A percentile compares a stretch with the other conserved stretches of the same genome.
These are phyloP conservation scores for Crithidia expoeki DNA, from an alignment of 208 protist species.

Conservation along the genomic window DNA sequence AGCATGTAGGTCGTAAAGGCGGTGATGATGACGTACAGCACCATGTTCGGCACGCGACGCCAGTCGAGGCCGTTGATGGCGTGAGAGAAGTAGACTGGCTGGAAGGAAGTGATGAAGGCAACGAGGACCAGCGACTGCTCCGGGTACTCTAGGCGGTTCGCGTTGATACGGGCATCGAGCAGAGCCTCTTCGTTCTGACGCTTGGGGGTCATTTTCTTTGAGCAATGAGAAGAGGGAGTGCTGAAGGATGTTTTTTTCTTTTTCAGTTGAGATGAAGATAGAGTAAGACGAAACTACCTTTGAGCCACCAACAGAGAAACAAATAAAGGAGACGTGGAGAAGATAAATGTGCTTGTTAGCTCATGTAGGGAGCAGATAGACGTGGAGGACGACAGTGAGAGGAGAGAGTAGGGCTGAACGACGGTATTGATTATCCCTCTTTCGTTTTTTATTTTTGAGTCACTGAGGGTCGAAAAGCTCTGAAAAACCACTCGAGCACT, in stretches of 20 bases:
- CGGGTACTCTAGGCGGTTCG: slow-evolving; percentile 85
- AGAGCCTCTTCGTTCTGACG: slow-evolving; percentile 60
- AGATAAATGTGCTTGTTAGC: too few species aligned
- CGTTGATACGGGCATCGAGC: slow-evolving; percentile 85
- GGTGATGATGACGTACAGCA: slow-evolving; percentile 64
- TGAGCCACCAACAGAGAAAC: too few species aligned
- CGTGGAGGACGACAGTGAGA: too few species aligned
- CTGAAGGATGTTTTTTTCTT: not conserved
- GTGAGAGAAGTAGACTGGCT: slow-evolving; percentile 87
- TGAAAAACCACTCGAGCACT: too few species aligned
- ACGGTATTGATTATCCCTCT: too few species aligned
- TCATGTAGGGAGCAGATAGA: too few species aligned
- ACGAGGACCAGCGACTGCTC: slow-evolving; percentile 66
- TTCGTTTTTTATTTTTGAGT: too few species aligned
- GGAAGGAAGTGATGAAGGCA: slow-evolving; percentile 71
- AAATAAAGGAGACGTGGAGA: slow-evolving; percentile 11
- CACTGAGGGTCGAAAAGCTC: too few species aligned
- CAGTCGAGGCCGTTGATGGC: slow-evolving; percentile 84
- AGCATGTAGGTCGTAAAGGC: slow-evolving; percentile 78
- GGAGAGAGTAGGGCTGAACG: too few species aligned
- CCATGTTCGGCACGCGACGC: slow-evolving; percentile 48
- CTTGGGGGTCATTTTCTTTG: slow-evolving; percentile 19
- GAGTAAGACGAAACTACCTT: too few species aligned
- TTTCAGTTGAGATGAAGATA: too few species aligned
- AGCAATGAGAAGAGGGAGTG: not conserved